Evolutionary conservation across 805 yeast genomes (phyloP).

Genomic region (Peterozyma toletana): DNA sequence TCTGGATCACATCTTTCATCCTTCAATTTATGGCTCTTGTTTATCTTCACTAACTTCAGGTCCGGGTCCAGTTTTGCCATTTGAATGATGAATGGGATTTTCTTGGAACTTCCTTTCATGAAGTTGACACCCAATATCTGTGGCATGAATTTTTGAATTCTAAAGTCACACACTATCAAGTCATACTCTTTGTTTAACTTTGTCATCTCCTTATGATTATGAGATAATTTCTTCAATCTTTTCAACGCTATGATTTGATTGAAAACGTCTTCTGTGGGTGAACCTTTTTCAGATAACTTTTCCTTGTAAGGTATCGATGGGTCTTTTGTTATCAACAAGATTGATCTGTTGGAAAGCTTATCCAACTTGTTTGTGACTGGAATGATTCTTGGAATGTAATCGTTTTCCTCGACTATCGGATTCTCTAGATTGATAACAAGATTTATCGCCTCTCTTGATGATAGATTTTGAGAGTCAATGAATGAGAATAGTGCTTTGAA

Average conservation of each 20-base stretch:
- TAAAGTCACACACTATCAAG: conserved; percentile 58
- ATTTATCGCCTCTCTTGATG: conserved; percentile 22
- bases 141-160: conserved; percentile 58
- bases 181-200: conserved; percentile 57
- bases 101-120: conserved; percentile 43
- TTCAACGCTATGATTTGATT: conserved; percentile 54
- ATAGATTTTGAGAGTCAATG: conserved; percentile 9
- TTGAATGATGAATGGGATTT: conserved; percentile 61
- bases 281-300: conserved; percentile 37
- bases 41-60: conserved; percentile 17
- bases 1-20: conserved; percentile 59
- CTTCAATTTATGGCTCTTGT: conserved; percentile 34
- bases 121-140: conserved; percentile 51
- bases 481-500: conserved; percentile 24
- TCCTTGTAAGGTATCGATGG: conserved; percentile 54
- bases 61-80: conserved; percentile 39
- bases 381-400: conserved; percentile 49
- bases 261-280: conserved; percentile 55
- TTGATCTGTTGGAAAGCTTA: conserved; percentile 38
- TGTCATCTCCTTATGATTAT: conserved; percentile 35
- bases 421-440: conserved; percentile 41
- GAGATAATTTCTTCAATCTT: conserved; percentile 40
- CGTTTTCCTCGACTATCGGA: conserved; percentile 36
- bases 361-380: conserved; percentile 49
- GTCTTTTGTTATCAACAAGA: conserved; percentile 66